These are phyloP conservation scores for Barbarea vulgaris DNA, from an alignment of 345 rosid species.

Conservation along the genomic window DNA sequence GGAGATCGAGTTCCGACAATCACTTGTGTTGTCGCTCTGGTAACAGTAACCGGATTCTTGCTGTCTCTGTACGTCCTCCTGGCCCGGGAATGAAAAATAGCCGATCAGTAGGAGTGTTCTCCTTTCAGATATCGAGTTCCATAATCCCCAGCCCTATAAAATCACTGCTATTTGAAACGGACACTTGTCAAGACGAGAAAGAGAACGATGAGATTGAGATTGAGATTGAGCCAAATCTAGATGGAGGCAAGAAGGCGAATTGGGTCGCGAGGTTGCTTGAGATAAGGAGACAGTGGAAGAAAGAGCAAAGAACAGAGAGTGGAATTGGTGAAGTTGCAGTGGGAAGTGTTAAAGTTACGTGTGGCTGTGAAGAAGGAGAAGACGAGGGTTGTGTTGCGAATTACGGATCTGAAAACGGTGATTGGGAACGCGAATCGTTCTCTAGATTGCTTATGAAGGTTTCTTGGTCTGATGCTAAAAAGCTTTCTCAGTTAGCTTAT, in stretches of 20 bases:
- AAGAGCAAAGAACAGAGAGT: slow-evolving; percentile 39
- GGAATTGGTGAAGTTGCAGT: slow-evolving; percentile 26
- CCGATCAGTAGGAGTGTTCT: slow-evolving; percentile 57
- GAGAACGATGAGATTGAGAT: slow-evolving; percentile 30
- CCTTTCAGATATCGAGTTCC: slow-evolving; percentile 61
- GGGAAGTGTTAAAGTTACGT: slow-evolving; percentile 34
- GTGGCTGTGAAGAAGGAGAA: slow-evolving; percentile 44
- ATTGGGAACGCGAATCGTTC: slow-evolving; percentile 52
- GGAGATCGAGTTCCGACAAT: slow-evolving; percentile 66
- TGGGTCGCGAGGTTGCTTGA: slow-evolving; percentile 80
- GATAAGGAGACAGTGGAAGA: slow-evolving; percentile 62
- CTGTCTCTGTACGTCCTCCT: slow-evolving; percentile 55
- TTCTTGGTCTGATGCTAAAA: slow-evolving; percentile 67
- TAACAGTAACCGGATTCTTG: slow-evolving; percentile 40
- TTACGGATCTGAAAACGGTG: slow-evolving; percentile 54
- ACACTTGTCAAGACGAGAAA: slow-evolving; percentile 40
- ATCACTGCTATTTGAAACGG: slow-evolving; percentile 63
- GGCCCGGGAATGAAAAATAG: slow-evolving; percentile 61
- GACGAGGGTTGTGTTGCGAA: slow-evolving; percentile 56
- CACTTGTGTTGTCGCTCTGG: slow-evolving; percentile 60
- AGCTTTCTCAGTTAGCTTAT: slow-evolving; percentile 78
- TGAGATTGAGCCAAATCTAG: slow-evolving; percentile 37
- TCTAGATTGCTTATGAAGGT: slow-evolving; percentile 52
- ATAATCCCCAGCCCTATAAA: slow-evolving; percentile 56
- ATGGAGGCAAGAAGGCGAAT: slow-evolving; percentile 53